Conservation (phyloP, 2,329 filamentous ascomycete species). For the Clathrospora elynae region DNA sequence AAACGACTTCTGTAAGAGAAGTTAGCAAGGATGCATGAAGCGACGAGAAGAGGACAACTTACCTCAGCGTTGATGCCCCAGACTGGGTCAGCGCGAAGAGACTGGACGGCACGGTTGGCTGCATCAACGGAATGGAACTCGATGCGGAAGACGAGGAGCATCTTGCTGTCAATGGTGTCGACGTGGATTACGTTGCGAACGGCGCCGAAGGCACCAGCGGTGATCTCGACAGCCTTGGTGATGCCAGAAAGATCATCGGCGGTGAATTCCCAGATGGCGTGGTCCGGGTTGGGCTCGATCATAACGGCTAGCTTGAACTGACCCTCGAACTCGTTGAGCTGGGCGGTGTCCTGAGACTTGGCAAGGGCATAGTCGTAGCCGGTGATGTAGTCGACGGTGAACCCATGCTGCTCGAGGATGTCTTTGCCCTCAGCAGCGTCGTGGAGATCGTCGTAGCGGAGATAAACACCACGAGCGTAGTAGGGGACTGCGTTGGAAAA, state of each 20-base stretch:
- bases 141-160: conserved; percentile 34
- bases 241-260: conserved; percentile 21
- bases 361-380: conserved; percentile 31
- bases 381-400: conserved; percentile 27
- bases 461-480: conserved; percentile 30
- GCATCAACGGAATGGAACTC: conserved; percentile 41
- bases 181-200: conserved; percentile 28
- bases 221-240: conserved; percentile 17
- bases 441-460: conserved; percentile 49
- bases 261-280: conserved; percentile 19
- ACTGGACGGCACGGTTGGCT: conserved; percentile 33
- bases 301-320: conserved; percentile 33
- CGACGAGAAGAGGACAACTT: conserved; percentile 9
- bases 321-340: conserved; percentile 40
- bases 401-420: conserved; percentile 29
- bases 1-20: conserved; percentile 28
- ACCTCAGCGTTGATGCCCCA: conserved; percentile 22
- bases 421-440: conserved; percentile 40
- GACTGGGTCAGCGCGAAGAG: conserved; percentile 14
- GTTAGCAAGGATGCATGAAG: conserved; percentile 18
- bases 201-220: conserved; percentile 23
- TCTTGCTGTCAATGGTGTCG: conserved; percentile 20
- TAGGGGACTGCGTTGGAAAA: conserved; percentile 32
- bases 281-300: conserved; percentile 23
- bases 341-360: conserved; percentile 32